Evolutionary conservation across 306 rosid genomes (phyloP), one percentile per base, ranked within the genome.

Genomic region (Dalbergia cochinchinensis): DNA sequence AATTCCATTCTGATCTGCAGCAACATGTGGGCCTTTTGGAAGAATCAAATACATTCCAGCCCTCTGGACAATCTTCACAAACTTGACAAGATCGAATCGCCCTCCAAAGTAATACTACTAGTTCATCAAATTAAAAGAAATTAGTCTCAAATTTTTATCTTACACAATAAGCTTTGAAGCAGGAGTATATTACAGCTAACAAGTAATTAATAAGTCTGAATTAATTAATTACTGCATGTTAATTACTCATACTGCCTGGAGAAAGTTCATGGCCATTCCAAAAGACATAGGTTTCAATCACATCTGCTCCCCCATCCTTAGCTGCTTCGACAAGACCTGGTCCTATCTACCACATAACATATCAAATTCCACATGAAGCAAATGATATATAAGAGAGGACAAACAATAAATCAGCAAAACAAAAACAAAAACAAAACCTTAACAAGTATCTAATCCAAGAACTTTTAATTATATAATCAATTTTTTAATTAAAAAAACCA

Each of bases 231-330:
- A 20, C n/a, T 80, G 31, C 31, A 0, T 2, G 31, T 26, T 26
- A 26, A 26, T 26, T 26, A 26, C 2, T 26, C 31, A 26, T 26
- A 85, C 92, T 85, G 85, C 87, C 92, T 0, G 91, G 98, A 82
- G 98, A 88, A 71, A 88, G 96, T 26, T 94, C 98, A 69, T 94
- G 98, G 33, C 97, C 97, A 69, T 94, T 94, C 98, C 98, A 94
- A 77, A 94, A 94, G 31, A 94, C 98, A 76, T 94, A 94, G 33
- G 98, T 92, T 81, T 94, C 98, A 7, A 94, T 94, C 42, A 85
- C 91, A 89, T 94, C 91, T 0, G 76, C 87, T 0, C 97, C 98
- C 70, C 96, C 98, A 78, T 94, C 88, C 76, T 94, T 94, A 0
- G 97, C 96, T 15, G 87, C 85, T 77, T 87, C 91, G 83, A 94